phyloP scores from a whole-genome alignment of 495 filamentous ascomycete species.

The Clavariopsis aquatica region DNA sequence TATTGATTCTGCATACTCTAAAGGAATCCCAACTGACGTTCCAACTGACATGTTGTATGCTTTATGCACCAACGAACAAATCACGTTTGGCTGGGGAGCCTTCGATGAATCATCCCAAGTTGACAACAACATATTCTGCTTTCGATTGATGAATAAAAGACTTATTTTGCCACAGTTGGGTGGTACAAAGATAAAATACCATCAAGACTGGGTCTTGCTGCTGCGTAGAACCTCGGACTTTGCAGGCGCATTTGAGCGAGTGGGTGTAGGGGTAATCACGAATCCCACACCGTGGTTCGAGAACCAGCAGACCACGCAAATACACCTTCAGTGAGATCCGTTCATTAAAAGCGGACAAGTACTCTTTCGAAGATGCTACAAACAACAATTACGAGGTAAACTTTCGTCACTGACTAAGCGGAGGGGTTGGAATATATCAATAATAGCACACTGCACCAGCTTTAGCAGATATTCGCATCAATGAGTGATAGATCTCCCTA shows the following conservation, averaged over 20 bases:
- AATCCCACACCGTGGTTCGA: not conserved
- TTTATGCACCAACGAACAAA: constrained; percentile 1
- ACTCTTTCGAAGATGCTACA: too few species aligned
- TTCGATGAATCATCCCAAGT: constrained; percentile 4
- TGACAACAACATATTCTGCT: not conserved
- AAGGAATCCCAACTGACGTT: not conserved
- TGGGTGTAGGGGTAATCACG: constrained; percentile 14
- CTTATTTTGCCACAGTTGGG: not conserved
- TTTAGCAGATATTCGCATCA: not conserved
- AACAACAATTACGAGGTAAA: not conserved
- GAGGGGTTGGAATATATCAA: not conserved
- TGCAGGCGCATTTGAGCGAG: constrained; percentile 3
- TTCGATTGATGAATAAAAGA: constrained; percentile 17
- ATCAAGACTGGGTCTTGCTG: constrained; percentile 19
- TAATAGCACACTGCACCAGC: not conserved
- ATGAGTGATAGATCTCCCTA: too few species aligned
- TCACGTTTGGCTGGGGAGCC: constrained; percentile 8
- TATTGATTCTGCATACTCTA: not conserved
- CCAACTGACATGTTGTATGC: not conserved
- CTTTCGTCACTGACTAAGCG: not conserved
- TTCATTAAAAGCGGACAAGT: too few species aligned
- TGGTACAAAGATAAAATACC: not conserved
- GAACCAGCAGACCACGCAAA: not conserved
- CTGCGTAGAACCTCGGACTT: not conserved
- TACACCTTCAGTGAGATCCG: not conserved